Base-by-base conservation (phyloP, 495 filamentous ascomycete genomes). In the Aspergillus conjunctus region DNA sequence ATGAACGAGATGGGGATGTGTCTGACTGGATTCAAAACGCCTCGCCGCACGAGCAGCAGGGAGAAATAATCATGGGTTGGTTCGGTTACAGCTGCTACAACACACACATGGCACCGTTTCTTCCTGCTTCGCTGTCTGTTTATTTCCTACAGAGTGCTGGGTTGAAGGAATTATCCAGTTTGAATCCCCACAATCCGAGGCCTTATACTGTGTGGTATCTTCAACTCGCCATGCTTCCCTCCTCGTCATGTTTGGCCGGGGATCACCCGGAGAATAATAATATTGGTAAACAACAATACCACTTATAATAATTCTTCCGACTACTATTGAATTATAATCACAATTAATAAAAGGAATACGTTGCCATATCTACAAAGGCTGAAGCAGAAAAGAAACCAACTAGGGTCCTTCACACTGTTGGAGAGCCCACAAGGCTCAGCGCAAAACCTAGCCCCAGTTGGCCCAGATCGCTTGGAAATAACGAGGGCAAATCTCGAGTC, bases 1-100 rank as follows among this genome's bases (percentile, higher is more conserved):
- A 39, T 33, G 14, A 14, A 39, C 5, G 21, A 32, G 26, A 56
- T 30, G 26, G 21, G 30, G 33, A 31, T 15, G 32, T 44, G 15
- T 41, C 21, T 31, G 21, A 45, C 20, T 31, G 49, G 49, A 51
- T 32, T 65, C 65, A 70, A 67, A 55, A 55, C 39, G 22, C 52
- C 43, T 61, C 37, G 51, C 58, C 51, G 51, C 58, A 61, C 58
- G 41, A 50, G 58, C 51, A 48, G 51, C 41, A 61, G 20, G 48
- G 33, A 41, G 32, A 34, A 31, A 30, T 15, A 21, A 45, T n/a
- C n/a, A n/a, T 26, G 26, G 20, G 54, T 30, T 59, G 41, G 56
- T 56, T 64, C 57, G 57, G 62, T 50, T 64, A 60, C 43, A 41
- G 51, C 61, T 58, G 26, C 46, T 56, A 17, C n/a, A 56, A 46